Evolutionary conservation across 129 eudicot species (phyloP).

Genomic region (Dittrichia graveolens): DNA sequence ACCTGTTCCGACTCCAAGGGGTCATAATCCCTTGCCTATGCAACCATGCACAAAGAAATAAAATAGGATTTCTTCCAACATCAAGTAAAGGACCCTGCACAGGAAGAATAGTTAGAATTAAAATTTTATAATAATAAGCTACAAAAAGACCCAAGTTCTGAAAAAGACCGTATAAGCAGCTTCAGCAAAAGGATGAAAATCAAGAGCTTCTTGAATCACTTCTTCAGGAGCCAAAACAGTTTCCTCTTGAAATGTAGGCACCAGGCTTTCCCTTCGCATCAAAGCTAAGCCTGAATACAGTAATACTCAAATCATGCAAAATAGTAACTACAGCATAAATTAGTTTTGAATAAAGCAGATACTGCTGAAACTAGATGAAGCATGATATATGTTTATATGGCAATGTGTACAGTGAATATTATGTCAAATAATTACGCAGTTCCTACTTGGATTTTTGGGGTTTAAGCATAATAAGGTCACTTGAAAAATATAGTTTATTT

Average conservation of each 20-base stretch:
- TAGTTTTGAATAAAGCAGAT: conserved; percentile 12
- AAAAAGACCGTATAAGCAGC: conserved; percentile 73
- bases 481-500: not conserved
- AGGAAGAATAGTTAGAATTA: conserved; percentile 4
- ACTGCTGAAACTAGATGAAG: conserved; percentile 16
- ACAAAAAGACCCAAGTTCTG: conserved; percentile 13
- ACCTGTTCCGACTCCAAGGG: conserved; percentile 69
- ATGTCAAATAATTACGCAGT: not conserved
- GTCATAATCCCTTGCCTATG: conserved; percentile 71
- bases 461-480: conserved; percentile 15
- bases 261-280: conserved; percentile 42
- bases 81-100: conserved; percentile 76
- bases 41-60: conserved; percentile 71
- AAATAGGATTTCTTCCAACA: conserved; percentile 68
- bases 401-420: not conserved
- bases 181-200: conserved; percentile 69
- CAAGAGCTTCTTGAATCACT: conserved; percentile 52
- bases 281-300: conserved; percentile 60
- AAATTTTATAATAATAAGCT: conserved; percentile 14
- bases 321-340: conserved; percentile 8
- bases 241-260: conserved; percentile 44
- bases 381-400: conserved; percentile 5
- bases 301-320: conserved; percentile 4
- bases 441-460: conserved; percentile 17
- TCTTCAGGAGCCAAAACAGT: conserved; percentile 50